phyloP scores from a whole-genome alignment of 2,329 filamentous ascomycete species.

The Cryphonectria naterciae region DNA sequence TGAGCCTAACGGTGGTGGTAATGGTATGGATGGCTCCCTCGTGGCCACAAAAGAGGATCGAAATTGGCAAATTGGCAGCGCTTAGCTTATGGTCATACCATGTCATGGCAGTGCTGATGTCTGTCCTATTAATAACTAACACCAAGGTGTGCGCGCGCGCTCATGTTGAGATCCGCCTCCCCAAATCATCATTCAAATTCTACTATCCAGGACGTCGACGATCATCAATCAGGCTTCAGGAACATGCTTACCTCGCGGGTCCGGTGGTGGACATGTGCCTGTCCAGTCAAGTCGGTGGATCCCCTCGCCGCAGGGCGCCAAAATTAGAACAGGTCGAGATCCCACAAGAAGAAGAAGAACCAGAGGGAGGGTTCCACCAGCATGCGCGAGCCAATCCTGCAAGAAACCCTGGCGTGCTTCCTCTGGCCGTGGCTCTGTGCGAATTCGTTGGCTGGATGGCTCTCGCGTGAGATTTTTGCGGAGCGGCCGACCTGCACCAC shows the following conservation, averaged over 20 bases:
- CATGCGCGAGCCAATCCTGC: too few species aligned
- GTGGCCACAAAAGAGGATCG: not conserved
- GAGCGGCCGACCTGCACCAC: not conserved
- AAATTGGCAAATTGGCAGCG: not conserved
- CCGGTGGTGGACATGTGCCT: not conserved
- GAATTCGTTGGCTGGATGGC: not conserved
- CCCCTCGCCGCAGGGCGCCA: not conserved
- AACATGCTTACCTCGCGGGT: not conserved
- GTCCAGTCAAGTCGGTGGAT: not conserved
- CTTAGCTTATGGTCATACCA: not conserved
- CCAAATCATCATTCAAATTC: not conserved
- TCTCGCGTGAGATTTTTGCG: conserved; percentile 6
- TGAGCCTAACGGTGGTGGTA: too few species aligned
- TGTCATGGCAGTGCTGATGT: not conserved
- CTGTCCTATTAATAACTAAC: not conserved
- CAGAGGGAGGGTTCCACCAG: not conserved
- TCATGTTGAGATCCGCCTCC: not conserved
- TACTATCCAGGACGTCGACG: not conserved
- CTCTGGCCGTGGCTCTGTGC: not conserved
- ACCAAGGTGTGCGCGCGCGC: not conserved
- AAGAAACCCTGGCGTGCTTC: not conserved
- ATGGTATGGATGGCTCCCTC: not conserved
- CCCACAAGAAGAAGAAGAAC: not conserved
- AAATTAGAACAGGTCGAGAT: conserved; percentile 2
- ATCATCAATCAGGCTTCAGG: not conserved